phyloP scores from a whole-genome alignment of 2,329 filamentous ascomycete genomes.

The Colletotrichum gigasporum region DNA sequence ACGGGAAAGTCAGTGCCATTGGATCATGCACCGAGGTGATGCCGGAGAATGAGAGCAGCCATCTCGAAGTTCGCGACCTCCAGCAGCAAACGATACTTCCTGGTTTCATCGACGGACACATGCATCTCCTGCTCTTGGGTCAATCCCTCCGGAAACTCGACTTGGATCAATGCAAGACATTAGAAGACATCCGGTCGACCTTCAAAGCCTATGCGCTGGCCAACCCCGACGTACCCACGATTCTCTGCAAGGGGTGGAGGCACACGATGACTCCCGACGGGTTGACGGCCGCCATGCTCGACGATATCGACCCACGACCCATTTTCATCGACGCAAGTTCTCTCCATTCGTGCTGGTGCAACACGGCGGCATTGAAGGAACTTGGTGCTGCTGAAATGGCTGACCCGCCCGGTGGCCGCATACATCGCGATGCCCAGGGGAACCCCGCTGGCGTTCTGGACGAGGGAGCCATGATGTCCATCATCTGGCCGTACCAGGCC shows the following conservation, averaged over 20 bases:
- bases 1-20: conserved; percentile 3
- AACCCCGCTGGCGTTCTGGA: conserved; percentile 50
- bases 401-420: conserved; percentile 51
- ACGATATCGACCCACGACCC: conserved; percentile 53
- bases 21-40: neutral
- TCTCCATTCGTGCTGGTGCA: conserved; percentile 56
- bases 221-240: conserved; percentile 46
- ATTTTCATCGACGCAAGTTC: conserved; percentile 56
- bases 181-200: conserved; percentile 47
- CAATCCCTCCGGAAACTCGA: conserved; percentile 49
- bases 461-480: conserved; percentile 50
- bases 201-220: conserved; percentile 44
- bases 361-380: conserved; percentile 51
- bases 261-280: conserved; percentile 51
- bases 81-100: conserved; percentile 38
- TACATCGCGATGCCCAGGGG: conserved; percentile 49
- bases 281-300: conserved; percentile 50
- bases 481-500: conserved; percentile 53
- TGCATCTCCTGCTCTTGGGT: conserved; percentile 53
- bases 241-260: conserved; percentile 55
- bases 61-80: neutral
- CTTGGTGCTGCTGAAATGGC: conserved; percentile 48
- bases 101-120: conserved; percentile 55
- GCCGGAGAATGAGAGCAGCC: neutral
- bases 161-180: conserved; percentile 44